Percentiles rank a stretch among this genome's conserved stretches.
phyloP scores from a whole-genome alignment of 768 basidiomycete species.

The Russula abietina region DNA sequence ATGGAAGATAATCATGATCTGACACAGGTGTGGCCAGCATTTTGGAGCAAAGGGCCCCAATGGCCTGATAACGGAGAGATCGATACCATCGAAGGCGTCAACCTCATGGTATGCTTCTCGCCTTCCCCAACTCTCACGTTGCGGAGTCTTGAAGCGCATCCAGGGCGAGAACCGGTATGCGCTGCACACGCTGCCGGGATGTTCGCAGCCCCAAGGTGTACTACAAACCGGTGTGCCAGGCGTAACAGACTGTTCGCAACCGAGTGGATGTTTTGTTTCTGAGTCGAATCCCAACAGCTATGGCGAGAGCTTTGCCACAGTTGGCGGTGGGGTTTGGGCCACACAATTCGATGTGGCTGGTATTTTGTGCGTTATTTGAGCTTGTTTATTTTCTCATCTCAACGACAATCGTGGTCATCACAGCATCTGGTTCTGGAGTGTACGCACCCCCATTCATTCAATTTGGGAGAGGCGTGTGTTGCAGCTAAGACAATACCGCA shows the following conservation, averaged over 20 bases:
- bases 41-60: conserved; percentile 32
- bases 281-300: conserved; percentile 38
- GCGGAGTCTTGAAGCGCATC: not conserved
- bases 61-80: conserved; percentile 43
- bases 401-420: conserved; percentile 6
- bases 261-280: conserved; percentile 35
- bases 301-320: conserved; percentile 38
- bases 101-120: conserved; percentile 31
- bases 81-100: conserved; percentile 47
- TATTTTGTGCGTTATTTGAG: conserved; percentile 35
- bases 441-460: conserved; percentile 25
- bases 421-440: conserved; percentile 49
- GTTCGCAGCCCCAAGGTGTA: conserved; percentile 31
- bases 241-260: conserved; percentile 31
- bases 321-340: conserved; percentile 63
- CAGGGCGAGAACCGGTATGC: conserved; percentile 46
- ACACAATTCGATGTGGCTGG: conserved; percentile 60
- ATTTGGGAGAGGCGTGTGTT: not conserved
- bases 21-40: conserved; percentile 38
- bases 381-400: not conserved
- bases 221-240: conserved; percentile 33
- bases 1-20: conserved; percentile 6
- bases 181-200: conserved; percentile 43
- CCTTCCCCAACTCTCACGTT: not conserved
- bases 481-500: conserved; percentile 18